Evolutionary conservation across 495 filamentous ascomycete genomes (phyloP), one percentile per base, ranked within the genome.

Genomic region (Penicillium lividum): DNA sequence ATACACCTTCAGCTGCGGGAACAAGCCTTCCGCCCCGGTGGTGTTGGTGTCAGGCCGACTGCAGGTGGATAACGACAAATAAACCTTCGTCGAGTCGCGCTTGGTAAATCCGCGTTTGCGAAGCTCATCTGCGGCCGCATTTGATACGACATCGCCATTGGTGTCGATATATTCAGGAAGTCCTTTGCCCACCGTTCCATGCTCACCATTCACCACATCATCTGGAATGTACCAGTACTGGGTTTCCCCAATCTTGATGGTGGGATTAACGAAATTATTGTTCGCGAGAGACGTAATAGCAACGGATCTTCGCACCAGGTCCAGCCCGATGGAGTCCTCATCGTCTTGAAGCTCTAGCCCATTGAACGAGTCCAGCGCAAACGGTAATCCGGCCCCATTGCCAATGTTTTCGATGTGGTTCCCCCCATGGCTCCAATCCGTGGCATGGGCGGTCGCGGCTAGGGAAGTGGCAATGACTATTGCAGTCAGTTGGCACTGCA

Each of bases 11-110:
- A 98, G 80, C 63, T 92, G 91, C 6, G 91, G 89, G 34, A 67
- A 66, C 5, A 86, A 80, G 13, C 61, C 51, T 16, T 58, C 60
- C 9, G 38, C 48, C 28, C 59, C 64, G 5, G 66, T 66, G 60
- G 68, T 60, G 70, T 80, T 79, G 61, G 79, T 65, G 51, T 54
- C 64, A 1, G 93, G 93, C 62, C 92, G 90, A 15, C 80, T 61
- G 71, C 93, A 97, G 7, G 90, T 89, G 56, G 89, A 95, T 34
- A 93, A 81, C 4, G 91, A 89, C 49, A 97, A 80, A 63, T 86
- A 96, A 7, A 96, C 73, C 1, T 75, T 84, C 18, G 75, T 84
- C 16, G 74, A 80, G 6, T 75, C 54, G 30, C 74, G 68, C 60
- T 75, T 74, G 16, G 54, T 53, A 15, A 47, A 11, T 18, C 48